A percentile compares a stretch with the other conserved stretches of the same genome.
phyloP scores from a whole-genome alignment of 495 filamentous ascomycete genomes.

The Lentithecium fluviatile region DNA sequence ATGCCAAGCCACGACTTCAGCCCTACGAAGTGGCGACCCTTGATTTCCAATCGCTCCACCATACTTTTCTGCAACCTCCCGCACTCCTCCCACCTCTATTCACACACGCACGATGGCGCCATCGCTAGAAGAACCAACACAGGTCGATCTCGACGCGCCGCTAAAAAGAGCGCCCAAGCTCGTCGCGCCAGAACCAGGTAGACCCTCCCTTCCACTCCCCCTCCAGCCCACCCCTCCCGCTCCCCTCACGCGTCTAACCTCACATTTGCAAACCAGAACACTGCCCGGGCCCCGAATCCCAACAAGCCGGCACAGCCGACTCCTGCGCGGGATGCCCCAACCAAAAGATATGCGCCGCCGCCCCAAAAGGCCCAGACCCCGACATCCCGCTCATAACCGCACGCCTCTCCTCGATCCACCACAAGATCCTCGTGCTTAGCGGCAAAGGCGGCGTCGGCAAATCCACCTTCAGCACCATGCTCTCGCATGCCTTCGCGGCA shows the following conservation, averaged over 20 bases:
- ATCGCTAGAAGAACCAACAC: slow-evolving; percentile 65
- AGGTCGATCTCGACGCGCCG: slow-evolving; percentile 65
- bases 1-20: no score
- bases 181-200: slow-evolving; percentile 86
- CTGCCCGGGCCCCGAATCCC: slow-evolving; percentile 91
- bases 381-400: slow-evolving; percentile 84
- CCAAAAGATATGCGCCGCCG: slow-evolving; percentile 88
- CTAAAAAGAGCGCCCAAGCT: slow-evolving; percentile 72
- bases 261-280: no score
- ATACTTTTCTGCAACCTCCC: no score
- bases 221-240: neutral
- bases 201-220: slow-evolving; percentile 12
- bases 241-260: slow-evolving; percentile 12
- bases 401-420: slow-evolving; percentile 74
- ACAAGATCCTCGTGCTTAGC: slow-evolving; percentile 88
- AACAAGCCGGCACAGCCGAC: slow-evolving; percentile 78
- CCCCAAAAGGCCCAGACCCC: slow-evolving; percentile 93
- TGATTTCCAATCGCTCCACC: no score
- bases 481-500: slow-evolving; percentile 81
- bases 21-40: no score
- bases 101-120: slow-evolving; percentile 56
- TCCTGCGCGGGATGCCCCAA: slow-evolving; percentile 94
- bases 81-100: no score
- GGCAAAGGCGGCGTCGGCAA: slow-evolving; percentile 98
- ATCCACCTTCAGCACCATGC: slow-evolving; percentile 81